phyloP scores from a whole-genome alignment of 1,284 basidiomycete species.

The Leccinum griseonigrum region DNA sequence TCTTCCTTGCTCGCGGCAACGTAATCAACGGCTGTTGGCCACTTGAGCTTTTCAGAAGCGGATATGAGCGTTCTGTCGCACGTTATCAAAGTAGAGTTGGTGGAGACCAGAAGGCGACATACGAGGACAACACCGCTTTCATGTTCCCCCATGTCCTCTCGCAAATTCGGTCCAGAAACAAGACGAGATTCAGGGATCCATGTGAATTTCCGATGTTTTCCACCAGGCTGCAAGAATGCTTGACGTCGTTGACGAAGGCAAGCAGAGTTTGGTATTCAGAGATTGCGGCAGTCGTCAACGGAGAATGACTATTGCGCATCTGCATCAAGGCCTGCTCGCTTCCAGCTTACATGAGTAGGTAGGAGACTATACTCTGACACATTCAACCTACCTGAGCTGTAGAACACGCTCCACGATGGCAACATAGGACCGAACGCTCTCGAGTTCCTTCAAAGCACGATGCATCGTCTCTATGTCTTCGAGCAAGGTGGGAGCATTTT shows the following conservation, averaged over 20 bases:
- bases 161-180: constrained; percentile 56
- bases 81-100: neutral
- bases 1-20: constrained; percentile 45
- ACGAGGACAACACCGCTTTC: constrained; percentile 64
- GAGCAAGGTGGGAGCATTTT: constrained; percentile 59
- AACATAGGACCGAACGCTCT: constrained; percentile 75
- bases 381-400: constrained; percentile 63
- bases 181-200: constrained; percentile 48
- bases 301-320: constrained; percentile 38
- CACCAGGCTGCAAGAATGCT: constrained; percentile 42
- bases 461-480: constrained; percentile 79
- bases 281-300: constrained; percentile 48
- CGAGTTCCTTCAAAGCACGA: constrained; percentile 68
- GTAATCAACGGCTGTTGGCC: constrained; percentile 79
- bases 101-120: constrained; percentile 27
- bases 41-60: constrained; percentile 71
- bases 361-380: constrained; percentile 11
- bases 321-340: constrained; percentile 60
- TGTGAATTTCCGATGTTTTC: constrained; percentile 40
- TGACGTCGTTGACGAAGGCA: constrained; percentile 51
- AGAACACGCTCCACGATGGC: constrained; percentile 71
- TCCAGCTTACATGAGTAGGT: constrained; percentile 15
- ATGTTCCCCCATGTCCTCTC: constrained; percentile 76
- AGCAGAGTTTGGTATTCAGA: constrained; percentile 61
- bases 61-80: constrained; percentile 53